Conservation (phyloP, 1,284 basidiomycete genomes). For the Apiotrichum gamsii region DNA sequence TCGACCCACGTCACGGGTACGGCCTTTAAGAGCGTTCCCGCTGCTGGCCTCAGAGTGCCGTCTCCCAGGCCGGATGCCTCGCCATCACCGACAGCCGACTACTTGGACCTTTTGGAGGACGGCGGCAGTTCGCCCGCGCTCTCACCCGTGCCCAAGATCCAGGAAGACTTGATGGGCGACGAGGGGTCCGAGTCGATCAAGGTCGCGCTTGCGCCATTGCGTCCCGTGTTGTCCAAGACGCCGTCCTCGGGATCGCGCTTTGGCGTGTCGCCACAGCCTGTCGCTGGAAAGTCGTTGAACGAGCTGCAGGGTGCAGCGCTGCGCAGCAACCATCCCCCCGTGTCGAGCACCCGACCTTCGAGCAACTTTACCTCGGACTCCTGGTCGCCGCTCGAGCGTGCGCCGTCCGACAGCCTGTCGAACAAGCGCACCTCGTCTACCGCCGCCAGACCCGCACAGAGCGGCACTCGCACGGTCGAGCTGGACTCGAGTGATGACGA, state of each 20-base stretch:
- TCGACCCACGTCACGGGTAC: slow-evolving; percentile 48
- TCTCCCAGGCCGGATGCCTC: background rate
- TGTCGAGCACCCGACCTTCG: slow-evolving; percentile 8
- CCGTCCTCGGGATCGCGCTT: slow-evolving; percentile 7
- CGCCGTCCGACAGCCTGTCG: background rate
- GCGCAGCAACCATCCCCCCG: slow-evolving; percentile 13
- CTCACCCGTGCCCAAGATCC: no score
- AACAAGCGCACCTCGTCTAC: slow-evolving; percentile 5
- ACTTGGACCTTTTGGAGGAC: slow-evolving; percentile 11
- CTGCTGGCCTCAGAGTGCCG: background rate
- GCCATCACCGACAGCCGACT: slow-evolving; percentile 13
- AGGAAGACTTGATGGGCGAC: slow-evolving; percentile 12
- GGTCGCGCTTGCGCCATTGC: slow-evolving; percentile 8
- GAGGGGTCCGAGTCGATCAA: slow-evolving; percentile 6
- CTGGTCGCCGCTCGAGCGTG: slow-evolving; percentile 32
- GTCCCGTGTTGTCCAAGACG: slow-evolving; percentile 6
- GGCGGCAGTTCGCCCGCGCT: background rate
- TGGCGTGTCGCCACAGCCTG: slow-evolving; percentile 3
- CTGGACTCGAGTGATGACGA: slow-evolving; percentile 39
- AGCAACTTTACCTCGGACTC: slow-evolving; percentile 31
- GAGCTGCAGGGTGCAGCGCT: slow-evolving; percentile 13
- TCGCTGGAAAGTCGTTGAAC: slow-evolving; percentile 11
- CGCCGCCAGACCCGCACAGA: background rate
- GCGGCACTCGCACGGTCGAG: background rate
- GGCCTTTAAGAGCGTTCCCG: slow-evolving; percentile 34